These are phyloP conservation scores for Alopecurus myosuroides DNA, from an alignment of 176 grass and related monocot species.

Conservation along the genomic window DNA sequence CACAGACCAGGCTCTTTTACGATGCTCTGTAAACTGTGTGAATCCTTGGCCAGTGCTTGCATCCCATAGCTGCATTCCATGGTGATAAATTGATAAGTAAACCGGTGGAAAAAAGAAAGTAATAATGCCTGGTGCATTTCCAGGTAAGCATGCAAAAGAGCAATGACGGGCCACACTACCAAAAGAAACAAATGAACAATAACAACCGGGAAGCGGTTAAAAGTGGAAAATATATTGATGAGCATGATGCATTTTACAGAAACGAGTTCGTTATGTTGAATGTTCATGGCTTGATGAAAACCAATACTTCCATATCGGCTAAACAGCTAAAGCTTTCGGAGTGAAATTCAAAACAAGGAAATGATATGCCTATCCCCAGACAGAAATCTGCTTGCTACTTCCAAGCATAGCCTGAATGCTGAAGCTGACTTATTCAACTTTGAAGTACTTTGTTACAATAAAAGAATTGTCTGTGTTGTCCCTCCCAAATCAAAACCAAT, in stretches of 20 bases:
- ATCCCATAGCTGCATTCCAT: constrained; percentile 92
- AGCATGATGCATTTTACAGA: background rate
- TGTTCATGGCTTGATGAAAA: background rate
- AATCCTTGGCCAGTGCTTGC: constrained; percentile 91
- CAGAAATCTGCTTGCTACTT: background rate
- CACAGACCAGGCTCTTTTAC: constrained; percentile 96
- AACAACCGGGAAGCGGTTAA: background rate
- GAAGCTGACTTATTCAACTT: constrained; percentile 16
- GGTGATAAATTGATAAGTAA: background rate
- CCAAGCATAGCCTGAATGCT: background rate
- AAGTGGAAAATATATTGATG: background rate
- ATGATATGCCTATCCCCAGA: background rate
- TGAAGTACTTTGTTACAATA: background rate
- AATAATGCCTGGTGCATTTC: constrained; percentile 13
- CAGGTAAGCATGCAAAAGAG: constrained; percentile 26
- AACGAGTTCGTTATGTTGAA: background rate
- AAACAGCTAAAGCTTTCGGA: background rate
- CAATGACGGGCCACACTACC: background rate
- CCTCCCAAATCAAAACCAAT: background rate
- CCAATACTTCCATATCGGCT: background rate
- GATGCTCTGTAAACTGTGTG: constrained; percentile 66
- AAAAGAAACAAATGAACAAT: constrained; percentile 8
- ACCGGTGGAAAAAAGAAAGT: constrained; percentile 15
- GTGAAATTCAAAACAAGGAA: constrained; percentile 11
- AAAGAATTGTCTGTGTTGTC: background rate